Evolutionary conservation across 2,329 filamentous ascomycete genomes (phyloP).

Genomic region (Arthrobotrys sinensis): DNA sequence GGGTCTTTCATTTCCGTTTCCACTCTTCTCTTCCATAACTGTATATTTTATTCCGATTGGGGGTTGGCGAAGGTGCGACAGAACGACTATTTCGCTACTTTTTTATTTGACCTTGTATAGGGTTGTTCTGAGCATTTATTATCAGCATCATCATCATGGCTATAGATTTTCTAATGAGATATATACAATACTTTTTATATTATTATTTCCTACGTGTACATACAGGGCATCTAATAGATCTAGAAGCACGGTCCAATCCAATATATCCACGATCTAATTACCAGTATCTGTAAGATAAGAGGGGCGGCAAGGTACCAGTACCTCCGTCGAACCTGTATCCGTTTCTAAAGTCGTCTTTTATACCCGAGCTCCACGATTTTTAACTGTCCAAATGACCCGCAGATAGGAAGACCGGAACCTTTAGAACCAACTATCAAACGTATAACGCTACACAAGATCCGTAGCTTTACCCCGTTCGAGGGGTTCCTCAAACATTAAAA

Average conservation of each 20-base stretch:
- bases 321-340: background rate
- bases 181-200: background rate
- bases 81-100: slow-evolving; percentile 21
- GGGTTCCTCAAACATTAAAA: background rate
- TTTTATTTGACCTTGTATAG: slow-evolving; percentile 6
- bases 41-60: slow-evolving; percentile 33
- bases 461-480: background rate
- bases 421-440: background rate
- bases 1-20: slow-evolving; percentile 12
- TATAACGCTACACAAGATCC: slow-evolving; percentile 1
- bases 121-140: background rate
- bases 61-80: slow-evolving; percentile 24
- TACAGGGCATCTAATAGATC: slow-evolving; percentile 6
- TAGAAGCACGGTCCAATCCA: slow-evolving; percentile 8
- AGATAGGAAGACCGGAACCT: slow-evolving; percentile 21
- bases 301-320: background rate
- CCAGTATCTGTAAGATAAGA: background rate
- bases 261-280: slow-evolving; percentile 11
- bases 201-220: slow-evolving; percentile 14
- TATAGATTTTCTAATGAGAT: slow-evolving; percentile 19
- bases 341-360: background rate
- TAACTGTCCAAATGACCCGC: background rate
- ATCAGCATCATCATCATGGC: background rate
- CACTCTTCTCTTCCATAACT: slow-evolving; percentile 33
- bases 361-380: slow-evolving; percentile 15